Percentiles rank a stretch among this genome's conserved stretches.
phyloP scores from a whole-genome alignment of 768 basidiomycete species.

The Tylopilus subfusipes region DNA sequence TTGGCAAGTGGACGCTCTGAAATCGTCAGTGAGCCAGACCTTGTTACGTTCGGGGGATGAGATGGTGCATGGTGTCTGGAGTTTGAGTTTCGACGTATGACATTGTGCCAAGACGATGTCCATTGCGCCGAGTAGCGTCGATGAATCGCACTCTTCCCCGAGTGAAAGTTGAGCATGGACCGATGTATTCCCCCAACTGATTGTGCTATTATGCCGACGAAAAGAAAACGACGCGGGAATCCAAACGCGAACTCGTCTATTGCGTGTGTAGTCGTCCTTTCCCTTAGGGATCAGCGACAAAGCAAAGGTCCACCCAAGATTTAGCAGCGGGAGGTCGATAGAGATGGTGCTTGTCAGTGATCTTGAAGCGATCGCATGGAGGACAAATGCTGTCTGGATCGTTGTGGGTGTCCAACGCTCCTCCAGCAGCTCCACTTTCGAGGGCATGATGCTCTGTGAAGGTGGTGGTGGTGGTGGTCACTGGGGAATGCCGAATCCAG shows the following conservation, averaged over 20 bases:
- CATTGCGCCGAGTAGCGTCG: conserved; percentile 2
- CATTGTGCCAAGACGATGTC: not conserved
- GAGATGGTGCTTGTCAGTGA: not conserved
- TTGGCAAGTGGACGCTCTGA: conserved; percentile 11
- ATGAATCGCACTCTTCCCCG: not conserved
- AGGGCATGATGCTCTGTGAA: not conserved
- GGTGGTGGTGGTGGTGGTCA: no score
- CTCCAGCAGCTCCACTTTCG: conserved; percentile 1
- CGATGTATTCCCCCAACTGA: conserved; percentile 14
- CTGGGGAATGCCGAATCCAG: not conserved
- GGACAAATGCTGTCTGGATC: conserved; percentile 5
- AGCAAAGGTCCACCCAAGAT: conserved; percentile 15
- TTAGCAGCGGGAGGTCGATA: conserved; percentile 11
- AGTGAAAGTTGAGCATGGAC: conserved; percentile 12
- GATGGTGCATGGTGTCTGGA: not conserved
- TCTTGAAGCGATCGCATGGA: no score
- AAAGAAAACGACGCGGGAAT: conserved; percentile 9
- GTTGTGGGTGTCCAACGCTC: conserved; percentile 16
- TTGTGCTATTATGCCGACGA: not conserved
- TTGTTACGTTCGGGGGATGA: not conserved
- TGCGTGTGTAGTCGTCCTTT: no score
- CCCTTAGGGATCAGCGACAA: conserved; percentile 7
- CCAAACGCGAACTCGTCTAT: not conserved
- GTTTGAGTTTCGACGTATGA: not conserved
- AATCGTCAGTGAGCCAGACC: conserved; percentile 14